These are phyloP conservation scores for Suillus plorans DNA, from an alignment of 768 basidiomycete genomes.

Conservation along the genomic window DNA sequence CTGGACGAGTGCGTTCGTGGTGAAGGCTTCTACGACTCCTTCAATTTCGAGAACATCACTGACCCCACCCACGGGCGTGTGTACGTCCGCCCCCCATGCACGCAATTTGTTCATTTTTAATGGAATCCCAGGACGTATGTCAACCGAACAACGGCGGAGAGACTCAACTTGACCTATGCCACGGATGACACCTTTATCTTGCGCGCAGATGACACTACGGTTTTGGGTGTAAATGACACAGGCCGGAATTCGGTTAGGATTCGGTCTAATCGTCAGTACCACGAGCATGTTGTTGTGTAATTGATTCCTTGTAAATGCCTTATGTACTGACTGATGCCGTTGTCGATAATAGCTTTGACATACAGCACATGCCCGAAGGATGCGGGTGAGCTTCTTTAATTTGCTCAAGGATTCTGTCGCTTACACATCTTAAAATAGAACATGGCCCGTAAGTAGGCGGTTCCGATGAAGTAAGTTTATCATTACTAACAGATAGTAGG, in stretches of 20 bases:
- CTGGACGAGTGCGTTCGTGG: slow-evolving; percentile 46
- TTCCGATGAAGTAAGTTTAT: not conserved
- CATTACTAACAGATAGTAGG: slow-evolving; percentile 3
- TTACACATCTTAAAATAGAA: slow-evolving; percentile 13
- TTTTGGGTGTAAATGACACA: slow-evolving; percentile 19
- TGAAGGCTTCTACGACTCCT: slow-evolving; percentile 46
- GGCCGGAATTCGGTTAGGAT: slow-evolving; percentile 33
- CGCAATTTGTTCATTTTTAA: not conserved
- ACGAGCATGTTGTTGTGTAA: slow-evolving; percentile 20
- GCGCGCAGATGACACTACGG: slow-evolving; percentile 28
- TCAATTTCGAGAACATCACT: slow-evolving; percentile 45
- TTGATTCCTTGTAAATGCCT: not conserved
- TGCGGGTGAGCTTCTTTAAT: slow-evolving; percentile 22
- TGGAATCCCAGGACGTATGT: slow-evolving; percentile 25
- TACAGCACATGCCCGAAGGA: slow-evolving; percentile 32
- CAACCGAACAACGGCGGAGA: slow-evolving; percentile 20
- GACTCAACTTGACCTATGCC: slow-evolving; percentile 31
- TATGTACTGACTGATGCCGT: not conserved
- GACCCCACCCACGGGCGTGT: slow-evolving; percentile 72
- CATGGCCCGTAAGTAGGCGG: slow-evolving; percentile 22
- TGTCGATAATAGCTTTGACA: slow-evolving; percentile 23
- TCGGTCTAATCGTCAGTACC: slow-evolving; percentile 20
- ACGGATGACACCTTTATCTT: slow-evolving; percentile 27
- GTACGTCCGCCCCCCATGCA: slow-evolving; percentile 35
- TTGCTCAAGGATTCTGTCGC: not conserved